These are phyloP conservation scores for Eimeria sp. DNA, from an alignment of 169 alveolate species.

Conservation along the genomic window DNA sequence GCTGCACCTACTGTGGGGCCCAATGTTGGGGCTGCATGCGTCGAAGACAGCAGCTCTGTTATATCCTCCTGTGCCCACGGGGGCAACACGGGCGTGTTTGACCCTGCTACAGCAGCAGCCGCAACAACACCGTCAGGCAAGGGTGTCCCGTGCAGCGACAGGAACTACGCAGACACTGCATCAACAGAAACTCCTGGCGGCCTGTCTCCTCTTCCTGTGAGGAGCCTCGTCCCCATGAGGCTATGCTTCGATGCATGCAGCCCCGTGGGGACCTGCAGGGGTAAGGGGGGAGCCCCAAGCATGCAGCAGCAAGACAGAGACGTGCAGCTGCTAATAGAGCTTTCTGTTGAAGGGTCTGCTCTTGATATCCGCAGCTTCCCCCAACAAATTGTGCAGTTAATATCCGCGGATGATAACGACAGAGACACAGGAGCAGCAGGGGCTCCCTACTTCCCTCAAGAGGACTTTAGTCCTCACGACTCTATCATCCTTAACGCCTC, in stretches of 20 bases:
- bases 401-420: neutral
- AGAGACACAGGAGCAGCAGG: neutral
- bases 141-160: neutral
- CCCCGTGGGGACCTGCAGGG: neutral
- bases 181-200: neutral
- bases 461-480: slow-evolving; percentile 41
- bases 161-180: neutral
- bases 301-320: neutral
- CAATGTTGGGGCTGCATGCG: neutral
- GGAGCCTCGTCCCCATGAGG: neutral
- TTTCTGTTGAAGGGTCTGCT: neutral
- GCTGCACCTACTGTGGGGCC: neutral
- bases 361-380: slow-evolving; percentile 67
- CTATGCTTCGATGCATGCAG: neutral
- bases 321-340: slow-evolving; percentile 16
- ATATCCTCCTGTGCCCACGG: neutral
- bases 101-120: neutral
- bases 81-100: neutral
- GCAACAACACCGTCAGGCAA: neutral
- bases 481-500: slow-evolving; percentile 48
- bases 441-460: slow-evolving; percentile 6
- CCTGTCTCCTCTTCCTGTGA: neutral
- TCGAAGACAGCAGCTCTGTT: neutral
- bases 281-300: neutral
- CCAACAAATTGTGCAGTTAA: slow-evolving; percentile 23